Evolutionary conservation across 202 grass and related monocot species (phyloP), one percentile per base, ranked within the genome.

Genomic region (Schoenoplectus triqueter): DNA sequence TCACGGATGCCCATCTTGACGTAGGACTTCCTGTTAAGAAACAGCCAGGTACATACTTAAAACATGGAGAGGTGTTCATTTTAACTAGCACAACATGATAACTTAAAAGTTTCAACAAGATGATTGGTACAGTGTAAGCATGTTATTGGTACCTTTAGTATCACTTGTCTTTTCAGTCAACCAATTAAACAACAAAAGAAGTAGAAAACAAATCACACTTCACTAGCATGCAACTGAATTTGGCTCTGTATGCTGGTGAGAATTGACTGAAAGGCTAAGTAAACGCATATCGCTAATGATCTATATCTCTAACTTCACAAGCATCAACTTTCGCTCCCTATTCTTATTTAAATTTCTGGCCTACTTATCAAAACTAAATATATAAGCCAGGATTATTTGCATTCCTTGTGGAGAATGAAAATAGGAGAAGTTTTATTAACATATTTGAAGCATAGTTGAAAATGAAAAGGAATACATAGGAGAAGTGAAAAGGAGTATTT

Each of bases 1-100:
- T 93, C 78, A 99, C 87, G 7, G 96, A 92, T 52, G 96, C 96
- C 93, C 96, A 99, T 82, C 96, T 86, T 48, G 93, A 94, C 54
- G 91, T 96, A 65, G 91, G 90, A 91, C 88, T 94, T 91, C 96
- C 96, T 99, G 73, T 44, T 84, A 85, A 86, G 69, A 11, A 86
- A 18, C 15, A 92, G 5, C 54, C 40, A 19, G 64, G 57, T 19
- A 51, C 20, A 78, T 18, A 46, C 85, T 20, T 9, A 31, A 15
- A 63, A 87, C 42, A 86, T 47, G 59, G 42, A 56, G 1, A 88
- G 39, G 5, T 10, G 81, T 31, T 31, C 31, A 31, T 31, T 31
- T 31, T 31, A 31, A 31, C 31, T 31, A 31, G 31, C 31, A 31
- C 31, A 31, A 31, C 31, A 31, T 31, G 31, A 31, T 31, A 31